Evolutionary conservation across 768 basidiomycete species (phyloP).

Genomic region (Clitopilus passeckerianus): DNA sequence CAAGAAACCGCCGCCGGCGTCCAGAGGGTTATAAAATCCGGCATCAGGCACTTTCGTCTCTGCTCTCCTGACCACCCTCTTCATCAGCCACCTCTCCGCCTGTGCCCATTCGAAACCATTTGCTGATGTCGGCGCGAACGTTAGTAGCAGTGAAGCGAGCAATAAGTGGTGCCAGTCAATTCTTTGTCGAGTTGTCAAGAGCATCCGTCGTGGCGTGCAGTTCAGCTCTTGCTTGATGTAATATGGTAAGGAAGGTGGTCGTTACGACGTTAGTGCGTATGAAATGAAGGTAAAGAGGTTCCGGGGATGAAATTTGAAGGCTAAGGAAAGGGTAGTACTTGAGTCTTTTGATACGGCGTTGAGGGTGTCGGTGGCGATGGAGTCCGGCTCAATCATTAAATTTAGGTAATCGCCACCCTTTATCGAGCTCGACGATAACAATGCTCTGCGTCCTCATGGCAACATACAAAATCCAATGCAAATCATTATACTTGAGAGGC

Average conservation of each 20-base stretch:
- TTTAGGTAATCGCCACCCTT: neutral
- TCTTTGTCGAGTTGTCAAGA: too few relatives aligned
- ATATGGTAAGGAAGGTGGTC: too few relatives aligned
- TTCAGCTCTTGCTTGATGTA: too few relatives aligned
- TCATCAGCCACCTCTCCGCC: neutral
- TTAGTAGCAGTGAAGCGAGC: neutral
- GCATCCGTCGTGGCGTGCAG: too few relatives aligned
- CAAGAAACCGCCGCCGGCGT: constrained; percentile 61
- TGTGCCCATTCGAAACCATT: constrained; percentile 11
- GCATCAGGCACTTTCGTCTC: constrained; percentile 32
- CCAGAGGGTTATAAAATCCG: constrained; percentile 58
- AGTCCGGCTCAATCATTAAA: constrained; percentile 7
- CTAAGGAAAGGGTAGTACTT: neutral
- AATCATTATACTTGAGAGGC: neutral
- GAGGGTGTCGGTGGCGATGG: constrained; percentile 4
- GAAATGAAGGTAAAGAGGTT: neutral
- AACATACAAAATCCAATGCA: neutral
- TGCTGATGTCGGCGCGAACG: neutral
- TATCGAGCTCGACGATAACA: neutral
- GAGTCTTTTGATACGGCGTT: neutral
- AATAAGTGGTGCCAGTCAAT: too few relatives aligned
- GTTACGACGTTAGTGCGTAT: neutral
- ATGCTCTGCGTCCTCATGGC: neutral
- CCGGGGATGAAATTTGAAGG: neutral
- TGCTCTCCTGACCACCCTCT: neutral